Percentiles rank a stretch among this genome's conserved stretches.
Conservation (phyloP, 2,329 filamentous ascomycete species). For the Chaetomiaceae sp. region DNA sequence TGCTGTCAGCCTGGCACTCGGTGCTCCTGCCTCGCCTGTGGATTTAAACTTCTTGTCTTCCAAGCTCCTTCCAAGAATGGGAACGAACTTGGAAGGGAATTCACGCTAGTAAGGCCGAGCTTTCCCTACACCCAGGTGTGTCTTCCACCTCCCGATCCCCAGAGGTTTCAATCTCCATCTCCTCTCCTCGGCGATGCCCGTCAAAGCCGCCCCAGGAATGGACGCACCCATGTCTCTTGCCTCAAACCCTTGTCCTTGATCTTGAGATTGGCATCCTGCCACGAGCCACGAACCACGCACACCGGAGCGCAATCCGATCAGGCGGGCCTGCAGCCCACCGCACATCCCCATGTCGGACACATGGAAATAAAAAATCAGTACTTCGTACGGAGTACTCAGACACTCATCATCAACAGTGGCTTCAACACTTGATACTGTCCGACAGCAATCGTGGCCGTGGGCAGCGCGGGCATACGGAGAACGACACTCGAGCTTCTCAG, state of each 20-base stretch:
- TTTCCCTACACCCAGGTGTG: not conserved
- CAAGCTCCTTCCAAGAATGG: no score
- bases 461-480: not conserved
- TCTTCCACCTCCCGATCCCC: not conserved
- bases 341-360: constrained; percentile 3
- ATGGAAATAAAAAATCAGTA: constrained; percentile 7
- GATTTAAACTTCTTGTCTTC: constrained; percentile 20
- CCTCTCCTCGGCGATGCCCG: constrained; percentile 1
- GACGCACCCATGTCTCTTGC: not conserved
- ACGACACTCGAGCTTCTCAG: not conserved
- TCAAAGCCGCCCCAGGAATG: not conserved
- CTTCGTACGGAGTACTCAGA: no score
- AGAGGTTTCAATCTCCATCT: not conserved
- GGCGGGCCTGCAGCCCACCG: constrained; percentile 20
- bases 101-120: constrained; percentile 6
- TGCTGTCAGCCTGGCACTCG: not conserved
- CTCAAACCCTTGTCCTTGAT: constrained; percentile 8
- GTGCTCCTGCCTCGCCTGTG: constrained; percentile 7
- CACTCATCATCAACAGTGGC: no score
- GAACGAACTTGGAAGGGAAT: constrained; percentile 10
- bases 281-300: not conserved
- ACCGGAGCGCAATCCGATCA: constrained; percentile 14
- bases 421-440: no score
- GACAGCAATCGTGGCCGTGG: no score
- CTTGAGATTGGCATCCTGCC: constrained; percentile 1